Percentiles rank a stretch among this genome's conserved stretches.
These are phyloP conservation scores for Pinus albicaulis DNA, from an alignment of 75 land plant species.

Conservation along the genomic window DNA sequence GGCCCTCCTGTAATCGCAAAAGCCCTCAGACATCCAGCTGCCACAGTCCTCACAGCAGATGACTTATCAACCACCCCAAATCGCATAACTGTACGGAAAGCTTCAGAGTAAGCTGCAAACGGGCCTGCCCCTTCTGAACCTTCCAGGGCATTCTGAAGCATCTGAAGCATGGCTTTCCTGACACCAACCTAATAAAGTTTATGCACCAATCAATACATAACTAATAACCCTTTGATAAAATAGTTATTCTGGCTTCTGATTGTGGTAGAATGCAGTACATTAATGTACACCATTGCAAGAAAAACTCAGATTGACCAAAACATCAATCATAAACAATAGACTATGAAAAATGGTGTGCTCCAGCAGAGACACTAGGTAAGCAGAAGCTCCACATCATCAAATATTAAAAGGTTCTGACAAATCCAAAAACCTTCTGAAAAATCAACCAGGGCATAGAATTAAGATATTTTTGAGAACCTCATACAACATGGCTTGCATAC, in stretches of 20 bases:
- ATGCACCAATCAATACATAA: not conserved
- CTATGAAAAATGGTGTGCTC: not conserved
- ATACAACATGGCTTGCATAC: not conserved
- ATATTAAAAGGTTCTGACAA: not conserved
- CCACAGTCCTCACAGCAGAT: conserved; percentile 69
- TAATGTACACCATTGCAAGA: not conserved
- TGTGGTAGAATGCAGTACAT: not conserved
- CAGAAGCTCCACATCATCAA: not conserved
- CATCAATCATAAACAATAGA: not conserved
- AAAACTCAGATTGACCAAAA: not conserved
- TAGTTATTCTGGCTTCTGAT: not conserved
- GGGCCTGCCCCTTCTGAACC: conserved; percentile 87
- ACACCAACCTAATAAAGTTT: conserved; percentile 63
- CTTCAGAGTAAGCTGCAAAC: conserved; percentile 80
- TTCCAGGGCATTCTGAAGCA: conserved; percentile 94
- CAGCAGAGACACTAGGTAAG: not conserved
- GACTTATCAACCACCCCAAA: conserved; percentile 76
- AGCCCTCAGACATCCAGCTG: conserved; percentile 88
- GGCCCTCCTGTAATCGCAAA: conserved; percentile 93
- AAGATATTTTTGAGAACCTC: not conserved
- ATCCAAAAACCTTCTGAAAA: not conserved
- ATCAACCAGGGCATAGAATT: not conserved
- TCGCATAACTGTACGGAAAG: conserved; percentile 73
- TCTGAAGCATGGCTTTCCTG: conserved; percentile 76
- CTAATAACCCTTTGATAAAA: not conserved